Evolutionary conservation across 78 protist genomes (phyloP), one percentile per base, ranked within the genome.

Genomic region (Mastigamoeba balamuthi): DNA sequence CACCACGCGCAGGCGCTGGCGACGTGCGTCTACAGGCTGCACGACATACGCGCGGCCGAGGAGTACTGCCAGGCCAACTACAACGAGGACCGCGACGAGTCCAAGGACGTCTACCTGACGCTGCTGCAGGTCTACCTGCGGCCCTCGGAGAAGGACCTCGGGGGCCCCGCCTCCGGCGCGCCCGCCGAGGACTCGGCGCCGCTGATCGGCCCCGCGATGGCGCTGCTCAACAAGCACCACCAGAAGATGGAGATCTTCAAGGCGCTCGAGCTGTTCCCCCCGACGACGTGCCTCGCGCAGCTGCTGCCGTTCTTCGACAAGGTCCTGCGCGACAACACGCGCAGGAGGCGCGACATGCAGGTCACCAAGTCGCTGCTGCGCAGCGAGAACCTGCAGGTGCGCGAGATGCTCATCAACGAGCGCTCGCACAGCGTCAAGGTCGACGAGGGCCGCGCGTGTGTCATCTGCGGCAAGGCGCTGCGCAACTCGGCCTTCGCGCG

Each of bases 51-150:
- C n/a, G 69, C 69, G 84, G 89, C 89, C 0, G 89, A 79, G 6
- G 88, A 84, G 28, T 85, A 85, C 64, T 85, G 90, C 33, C 74
- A 63, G 68, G 64, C 64, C 63, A 41, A 75, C 48, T 85, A 85
- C 39, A 69, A 73, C 63, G 53, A 48, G 4, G 90, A 85, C 9
- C 48, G 67, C 10, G 84, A 85, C 9, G 85, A 78, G 6, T 6
- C 72, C 28, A 68, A 63, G 40, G 90, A 85, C 44, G 90, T 85
- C 35, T 85, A 78, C 63, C 41, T 85, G 1, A 69, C 81, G 3
- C 77, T 85, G 23, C 63, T 85, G 52, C 69, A 85, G 38, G 90
- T 85, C 6, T 85, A 85, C 71, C 78, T 85, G 30, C 78, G 75
- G 44, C 85, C 79, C 37, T 6, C 69, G 30, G 72, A 48, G 40